These are phyloP conservation scores for Solanum bulbocastanum DNA, from an alignment of 257 asterid genomes.

Conservation along the genomic window DNA sequence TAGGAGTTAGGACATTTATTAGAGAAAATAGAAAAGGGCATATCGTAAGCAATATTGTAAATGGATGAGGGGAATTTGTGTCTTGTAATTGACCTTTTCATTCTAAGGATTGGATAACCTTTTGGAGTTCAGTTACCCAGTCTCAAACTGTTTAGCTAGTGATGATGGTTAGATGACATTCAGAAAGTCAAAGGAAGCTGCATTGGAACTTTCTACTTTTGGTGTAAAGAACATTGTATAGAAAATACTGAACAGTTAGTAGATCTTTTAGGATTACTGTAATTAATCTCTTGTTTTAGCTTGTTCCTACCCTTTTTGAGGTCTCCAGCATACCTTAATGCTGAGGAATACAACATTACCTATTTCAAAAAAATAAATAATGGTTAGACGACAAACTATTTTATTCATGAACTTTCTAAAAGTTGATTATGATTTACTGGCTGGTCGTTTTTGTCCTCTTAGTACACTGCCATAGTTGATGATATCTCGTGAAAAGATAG, in stretches of 20 bases:
- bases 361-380: no score
- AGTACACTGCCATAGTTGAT: neutral
- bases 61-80: neutral
- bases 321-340: neutral
- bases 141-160: neutral
- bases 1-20: neutral
- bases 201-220: neutral
- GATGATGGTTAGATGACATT: neutral
- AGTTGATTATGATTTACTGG: neutral
- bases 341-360: neutral
- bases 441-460: neutral
- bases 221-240: neutral
- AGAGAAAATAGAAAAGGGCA: neutral
- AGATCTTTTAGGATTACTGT: neutral
- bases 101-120: neutral
- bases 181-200: neutral
- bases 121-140: neutral
- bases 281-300: neutral
- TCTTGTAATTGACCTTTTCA: neutral
- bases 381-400: neutral
- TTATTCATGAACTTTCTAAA: neutral
- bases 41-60: neutral
- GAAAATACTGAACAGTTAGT: neutral
- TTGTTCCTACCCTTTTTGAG: neutral
- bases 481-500: neutral